Evolutionary conservation across 345 rosid genomes (phyloP).

Genomic region (Corymbia maculata): DNA sequence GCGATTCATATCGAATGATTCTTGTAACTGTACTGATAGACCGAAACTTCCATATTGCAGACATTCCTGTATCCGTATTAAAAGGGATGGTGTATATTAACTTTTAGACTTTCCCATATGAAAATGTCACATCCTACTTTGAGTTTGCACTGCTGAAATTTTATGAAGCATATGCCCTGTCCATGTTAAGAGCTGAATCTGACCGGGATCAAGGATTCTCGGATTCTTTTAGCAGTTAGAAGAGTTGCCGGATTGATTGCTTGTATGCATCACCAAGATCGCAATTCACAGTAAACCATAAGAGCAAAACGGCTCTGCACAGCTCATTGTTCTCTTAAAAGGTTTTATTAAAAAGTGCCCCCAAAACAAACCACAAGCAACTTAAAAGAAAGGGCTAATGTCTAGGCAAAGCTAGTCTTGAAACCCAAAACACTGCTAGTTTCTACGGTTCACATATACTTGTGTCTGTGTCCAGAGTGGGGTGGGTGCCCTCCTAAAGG

Average conservation of each 20-base stretch:
- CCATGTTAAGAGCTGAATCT: not conserved
- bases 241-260: not conserved
- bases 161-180: not conserved
- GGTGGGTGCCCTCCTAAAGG: constrained; percentile 17
- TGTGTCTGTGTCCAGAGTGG: not conserved
- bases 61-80: not conserved
- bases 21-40: not conserved
- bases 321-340: not conserved
- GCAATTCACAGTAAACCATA: not conserved
- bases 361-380: not conserved
- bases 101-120: not conserved
- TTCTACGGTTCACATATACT: not conserved
- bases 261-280: not conserved
- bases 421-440: not conserved
- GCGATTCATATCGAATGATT: not conserved
- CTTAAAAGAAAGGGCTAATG: not conserved
- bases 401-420: not conserved
- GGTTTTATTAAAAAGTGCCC: not conserved
- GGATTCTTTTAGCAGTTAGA: not conserved
- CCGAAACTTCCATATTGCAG: not conserved
- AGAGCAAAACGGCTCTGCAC: not conserved
- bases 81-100: not conserved
- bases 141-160: not conserved
- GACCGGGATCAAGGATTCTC: not conserved
- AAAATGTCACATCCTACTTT: not conserved